These are phyloP conservation scores for Phalaenopsis equestris DNA, from an alignment of 106 monocot species.

Conservation along the genomic window DNA sequence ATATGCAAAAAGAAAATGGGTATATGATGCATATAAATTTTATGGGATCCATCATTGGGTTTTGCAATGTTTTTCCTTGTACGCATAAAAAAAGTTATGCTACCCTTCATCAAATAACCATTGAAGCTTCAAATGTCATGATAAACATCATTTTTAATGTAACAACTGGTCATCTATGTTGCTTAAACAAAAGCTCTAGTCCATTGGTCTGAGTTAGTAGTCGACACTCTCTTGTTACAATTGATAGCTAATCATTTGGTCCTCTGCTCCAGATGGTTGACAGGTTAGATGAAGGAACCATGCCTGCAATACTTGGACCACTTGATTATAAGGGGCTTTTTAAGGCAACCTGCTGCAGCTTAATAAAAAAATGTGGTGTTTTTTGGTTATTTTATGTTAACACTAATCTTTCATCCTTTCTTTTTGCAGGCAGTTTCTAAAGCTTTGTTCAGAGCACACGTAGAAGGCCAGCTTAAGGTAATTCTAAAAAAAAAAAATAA, in stretches of 20 bases:
- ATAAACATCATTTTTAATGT: not conserved
- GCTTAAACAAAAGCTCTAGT: not conserved
- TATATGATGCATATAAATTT: too few species aligned
- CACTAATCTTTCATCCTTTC: conserved; percentile 6
- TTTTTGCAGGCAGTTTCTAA: conserved; percentile 73
- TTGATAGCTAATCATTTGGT: not conserved
- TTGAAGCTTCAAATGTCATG: not conserved
- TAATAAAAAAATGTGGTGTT: conserved; percentile 2
- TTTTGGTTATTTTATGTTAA: conserved; percentile 11
- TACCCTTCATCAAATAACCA: not conserved
- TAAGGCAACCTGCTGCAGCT: conserved; percentile 39
- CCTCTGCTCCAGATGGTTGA: conserved; percentile 69
- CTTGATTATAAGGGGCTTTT: conserved; percentile 83
- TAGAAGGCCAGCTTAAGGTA: conserved; percentile 97
- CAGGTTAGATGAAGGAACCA: conserved; percentile 78
- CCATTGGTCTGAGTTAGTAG: not conserved
- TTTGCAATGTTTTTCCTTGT: too few species aligned
- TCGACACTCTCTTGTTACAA: not conserved
- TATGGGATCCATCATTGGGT: too few species aligned
- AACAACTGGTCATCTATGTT: not conserved
- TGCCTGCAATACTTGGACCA: conserved; percentile 71
- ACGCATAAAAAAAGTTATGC: too few species aligned
- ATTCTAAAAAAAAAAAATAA: not conserved
- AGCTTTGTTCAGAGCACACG: conserved; percentile 90
- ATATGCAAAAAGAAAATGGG: too few species aligned